A percentile compares a stretch with the other conserved stretches of the same genome.
Evolutionary conservation across 1,284 basidiomycete genomes (phyloP).

Genomic region (Boletus sp.): DNA sequence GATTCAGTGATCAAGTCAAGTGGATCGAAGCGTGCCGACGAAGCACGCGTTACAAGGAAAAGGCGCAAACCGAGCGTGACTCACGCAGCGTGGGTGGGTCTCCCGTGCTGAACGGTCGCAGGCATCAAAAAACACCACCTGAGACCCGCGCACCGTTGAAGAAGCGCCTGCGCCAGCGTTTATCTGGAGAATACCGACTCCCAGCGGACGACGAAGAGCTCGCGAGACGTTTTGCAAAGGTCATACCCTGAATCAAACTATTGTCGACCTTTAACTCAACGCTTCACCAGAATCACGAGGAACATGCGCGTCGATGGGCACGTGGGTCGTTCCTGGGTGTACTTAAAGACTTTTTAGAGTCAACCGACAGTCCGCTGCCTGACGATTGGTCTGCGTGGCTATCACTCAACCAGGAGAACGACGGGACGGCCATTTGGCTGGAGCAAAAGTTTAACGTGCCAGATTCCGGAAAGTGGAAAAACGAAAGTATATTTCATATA

Average conservation of each 20-base stretch:
- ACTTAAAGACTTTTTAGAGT: slow-evolving; percentile 41
- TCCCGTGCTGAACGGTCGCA: slow-evolving; percentile 1
- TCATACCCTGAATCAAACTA: slow-evolving; percentile 31
- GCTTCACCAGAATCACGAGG: slow-evolving; percentile 56
- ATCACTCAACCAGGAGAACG: slow-evolving; percentile 65
- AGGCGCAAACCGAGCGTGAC: slow-evolving; percentile 40
- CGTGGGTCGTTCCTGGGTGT: slow-evolving; percentile 59
- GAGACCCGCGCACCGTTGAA: slow-evolving; percentile 40
- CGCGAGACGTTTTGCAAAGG: slow-evolving; percentile 62
- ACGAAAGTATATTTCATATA: slow-evolving; percentile 57
- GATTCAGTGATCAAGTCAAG: slow-evolving; percentile 40
- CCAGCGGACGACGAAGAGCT: slow-evolving; percentile 62
- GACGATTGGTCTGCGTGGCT: slow-evolving; percentile 58
- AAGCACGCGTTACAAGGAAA: slow-evolving; percentile 56
- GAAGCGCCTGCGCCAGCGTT: slow-evolving; percentile 45
- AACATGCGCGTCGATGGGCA: slow-evolving; percentile 66
- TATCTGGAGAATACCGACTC: slow-evolving; percentile 44
- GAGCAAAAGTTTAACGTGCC: slow-evolving; percentile 69
- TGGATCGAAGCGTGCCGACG: slow-evolving; percentile 58
- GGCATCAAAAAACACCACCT: slow-evolving; percentile 6
- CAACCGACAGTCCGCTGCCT: slow-evolving; percentile 22
- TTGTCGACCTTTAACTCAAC: slow-evolving; percentile 7
- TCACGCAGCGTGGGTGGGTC: slow-evolving; percentile 26
- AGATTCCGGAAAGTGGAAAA: slow-evolving; percentile 54
- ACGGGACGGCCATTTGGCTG: slow-evolving; percentile 73